These are phyloP conservation scores for Hyparrhenia diplandra DNA, from an alignment of 176 grass and related monocot genomes.

Conservation along the genomic window DNA sequence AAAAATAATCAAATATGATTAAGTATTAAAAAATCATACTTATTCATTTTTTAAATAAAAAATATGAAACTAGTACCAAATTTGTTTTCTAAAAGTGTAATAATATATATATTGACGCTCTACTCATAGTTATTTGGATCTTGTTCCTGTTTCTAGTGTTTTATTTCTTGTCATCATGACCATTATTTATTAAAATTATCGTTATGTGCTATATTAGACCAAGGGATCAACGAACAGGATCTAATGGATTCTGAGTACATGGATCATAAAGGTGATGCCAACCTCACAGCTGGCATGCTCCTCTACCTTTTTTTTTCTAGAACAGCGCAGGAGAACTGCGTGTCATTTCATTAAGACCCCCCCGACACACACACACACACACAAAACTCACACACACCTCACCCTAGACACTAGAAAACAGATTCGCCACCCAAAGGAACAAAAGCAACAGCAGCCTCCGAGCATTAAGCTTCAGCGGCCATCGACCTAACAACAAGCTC, in stretches of 20 bases:
- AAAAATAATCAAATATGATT: not conserved
- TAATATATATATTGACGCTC: not conserved
- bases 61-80: not conserved
- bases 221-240: not conserved
- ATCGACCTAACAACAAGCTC: no score
- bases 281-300: not conserved
- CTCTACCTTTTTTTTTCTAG: no score
- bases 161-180: not conserved
- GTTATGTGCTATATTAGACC: not conserved
- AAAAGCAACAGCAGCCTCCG: no score
- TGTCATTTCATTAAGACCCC: no score
- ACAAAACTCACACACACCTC: no score
- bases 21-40: not conserved
- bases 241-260: not conserved
- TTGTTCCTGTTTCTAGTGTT: not conserved
- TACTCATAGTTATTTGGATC: not conserved
- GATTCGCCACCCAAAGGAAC: no score
- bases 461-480: no score
- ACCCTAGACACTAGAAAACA: no score
- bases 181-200: not conserved
- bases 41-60: not conserved
- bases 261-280: not conserved
- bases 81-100: not conserved
- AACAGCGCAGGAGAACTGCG: no score
- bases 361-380: no score